These are phyloP conservation scores for Pichia sp. DNA, from an alignment of 1,139 yeast species.

Conservation along the genomic window DNA sequence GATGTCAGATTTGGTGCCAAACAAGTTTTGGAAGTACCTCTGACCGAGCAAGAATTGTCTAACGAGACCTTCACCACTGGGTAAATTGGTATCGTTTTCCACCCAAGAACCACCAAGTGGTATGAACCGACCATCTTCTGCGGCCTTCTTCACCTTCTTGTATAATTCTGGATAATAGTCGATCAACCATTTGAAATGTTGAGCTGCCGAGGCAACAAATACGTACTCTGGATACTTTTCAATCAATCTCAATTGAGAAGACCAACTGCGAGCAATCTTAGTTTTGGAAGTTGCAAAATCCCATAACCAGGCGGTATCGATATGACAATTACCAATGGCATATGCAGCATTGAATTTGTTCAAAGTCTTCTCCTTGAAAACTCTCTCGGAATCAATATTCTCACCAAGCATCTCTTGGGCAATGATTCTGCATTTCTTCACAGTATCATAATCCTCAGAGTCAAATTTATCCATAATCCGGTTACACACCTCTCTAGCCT, in stretches of 20 bases:
- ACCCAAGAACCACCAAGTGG: conserved; percentile 99
- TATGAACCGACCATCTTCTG: conserved; percentile 65
- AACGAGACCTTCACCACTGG: conserved; percentile 82
- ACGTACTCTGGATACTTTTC: conserved; percentile 88
- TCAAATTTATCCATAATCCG: conserved; percentile 80
- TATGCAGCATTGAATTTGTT: conserved; percentile 44
- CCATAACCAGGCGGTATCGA: conserved; percentile 98
- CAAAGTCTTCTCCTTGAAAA: conserved; percentile 36
- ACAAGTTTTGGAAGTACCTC: conserved; percentile 68
- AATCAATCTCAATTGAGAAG: conserved; percentile 79
- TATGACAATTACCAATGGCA: conserved; percentile 92
- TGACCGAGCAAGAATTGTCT: conserved; percentile 91
- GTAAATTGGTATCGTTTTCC: conserved; percentile 92
- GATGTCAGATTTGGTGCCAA: conserved; percentile 65
- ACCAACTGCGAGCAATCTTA: conserved; percentile 91
- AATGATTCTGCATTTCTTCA: conserved; percentile 57
- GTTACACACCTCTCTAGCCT: conserved; percentile 72
- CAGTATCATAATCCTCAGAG: conserved; percentile 34
- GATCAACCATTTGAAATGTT: conserved; percentile 88
- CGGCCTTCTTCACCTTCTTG: conserved; percentile 54
- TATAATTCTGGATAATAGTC: conserved; percentile 80
- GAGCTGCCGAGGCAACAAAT: conserved; percentile 94
- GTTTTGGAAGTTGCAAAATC: conserved; percentile 94
- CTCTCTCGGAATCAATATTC: conserved; percentile 56
- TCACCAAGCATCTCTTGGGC: conserved; percentile 61